Conservation (phyloP, 176 grass and related monocot species). For the Oryza rufipogon region DNA sequence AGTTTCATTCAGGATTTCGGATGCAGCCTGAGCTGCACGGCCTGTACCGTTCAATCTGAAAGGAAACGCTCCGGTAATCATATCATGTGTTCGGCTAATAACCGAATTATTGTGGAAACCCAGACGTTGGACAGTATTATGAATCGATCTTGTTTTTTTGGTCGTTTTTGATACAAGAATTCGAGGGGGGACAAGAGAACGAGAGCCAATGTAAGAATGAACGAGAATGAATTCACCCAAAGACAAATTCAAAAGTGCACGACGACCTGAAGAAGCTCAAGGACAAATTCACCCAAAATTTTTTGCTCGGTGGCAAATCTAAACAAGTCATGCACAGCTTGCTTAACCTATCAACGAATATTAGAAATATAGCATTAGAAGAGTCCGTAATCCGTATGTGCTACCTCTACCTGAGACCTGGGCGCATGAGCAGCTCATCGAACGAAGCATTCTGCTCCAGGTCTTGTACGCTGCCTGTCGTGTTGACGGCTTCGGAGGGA, state of each 20-base stretch:
- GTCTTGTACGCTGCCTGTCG: background rate
- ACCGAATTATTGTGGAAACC: background rate
- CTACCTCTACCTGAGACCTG: constrained; percentile 29
- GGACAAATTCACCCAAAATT: background rate
- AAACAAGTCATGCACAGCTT: background rate
- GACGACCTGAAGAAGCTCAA: background rate
- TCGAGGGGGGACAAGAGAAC: background rate
- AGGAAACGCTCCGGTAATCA: background rate
- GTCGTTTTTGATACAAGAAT: background rate
- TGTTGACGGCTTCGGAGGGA: no score
- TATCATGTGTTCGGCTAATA: background rate
- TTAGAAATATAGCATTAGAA: no score
- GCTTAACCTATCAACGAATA: background rate
- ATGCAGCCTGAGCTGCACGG: background rate
- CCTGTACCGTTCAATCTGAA: background rate
- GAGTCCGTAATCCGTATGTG: background rate
- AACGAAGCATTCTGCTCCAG: constrained; percentile 42
- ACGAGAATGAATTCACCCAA: background rate
- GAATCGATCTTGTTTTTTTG: background rate
- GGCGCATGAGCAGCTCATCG: constrained; percentile 60
- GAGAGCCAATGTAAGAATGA: background rate
- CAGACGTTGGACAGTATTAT: background rate
- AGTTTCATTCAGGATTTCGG: background rate
- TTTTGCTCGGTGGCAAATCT: background rate
- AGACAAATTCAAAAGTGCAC: background rate